Conservation (phyloP, 768 basidiomycete genomes). For the Holtermannia corniformis region DNA sequence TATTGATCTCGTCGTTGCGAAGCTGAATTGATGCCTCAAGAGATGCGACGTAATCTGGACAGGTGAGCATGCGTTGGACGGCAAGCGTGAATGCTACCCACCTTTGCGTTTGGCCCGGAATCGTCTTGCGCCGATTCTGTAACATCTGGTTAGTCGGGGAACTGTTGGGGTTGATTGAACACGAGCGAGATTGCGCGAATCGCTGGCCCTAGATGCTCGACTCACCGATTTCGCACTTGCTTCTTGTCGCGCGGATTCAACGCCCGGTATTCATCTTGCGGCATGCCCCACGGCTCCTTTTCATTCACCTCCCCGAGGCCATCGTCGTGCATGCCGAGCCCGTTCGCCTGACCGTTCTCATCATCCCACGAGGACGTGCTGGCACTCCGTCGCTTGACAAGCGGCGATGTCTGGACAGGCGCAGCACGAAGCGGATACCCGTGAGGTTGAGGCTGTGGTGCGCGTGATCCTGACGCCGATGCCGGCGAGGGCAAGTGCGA, state of each 20-base stretch:
- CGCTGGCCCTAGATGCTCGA: background rate
- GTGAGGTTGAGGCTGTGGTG: background rate
- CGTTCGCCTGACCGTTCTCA: background rate
- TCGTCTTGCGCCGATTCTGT: conserved; percentile 19
- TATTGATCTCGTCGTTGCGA: conserved; percentile 15
- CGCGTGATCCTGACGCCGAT: background rate
- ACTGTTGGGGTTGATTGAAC: no score
- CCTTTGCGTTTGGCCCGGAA: conserved; percentile 27
- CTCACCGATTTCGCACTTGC: conserved; percentile 26
- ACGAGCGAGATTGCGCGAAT: no score
- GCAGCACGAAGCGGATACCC: background rate
- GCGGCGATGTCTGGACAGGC: background rate
- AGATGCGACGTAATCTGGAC: conserved; percentile 25
- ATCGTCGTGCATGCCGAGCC: background rate
- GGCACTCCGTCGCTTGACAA: background rate
- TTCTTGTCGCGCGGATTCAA: conserved; percentile 33
- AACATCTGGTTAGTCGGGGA: background rate
- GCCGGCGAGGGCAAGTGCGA: background rate
- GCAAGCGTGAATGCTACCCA: conserved; percentile 6
- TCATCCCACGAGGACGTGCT: background rate
- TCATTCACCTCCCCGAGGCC: background rate
- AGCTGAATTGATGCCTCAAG: conserved; percentile 13
- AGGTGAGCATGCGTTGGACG: background rate
- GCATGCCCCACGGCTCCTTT: conserved; percentile 34
- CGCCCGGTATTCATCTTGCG: conserved; percentile 30